Base-by-base conservation (phyloP, 2,329 filamentous ascomycete genomes). In the Ascochyta viciae-villosae region DNA sequence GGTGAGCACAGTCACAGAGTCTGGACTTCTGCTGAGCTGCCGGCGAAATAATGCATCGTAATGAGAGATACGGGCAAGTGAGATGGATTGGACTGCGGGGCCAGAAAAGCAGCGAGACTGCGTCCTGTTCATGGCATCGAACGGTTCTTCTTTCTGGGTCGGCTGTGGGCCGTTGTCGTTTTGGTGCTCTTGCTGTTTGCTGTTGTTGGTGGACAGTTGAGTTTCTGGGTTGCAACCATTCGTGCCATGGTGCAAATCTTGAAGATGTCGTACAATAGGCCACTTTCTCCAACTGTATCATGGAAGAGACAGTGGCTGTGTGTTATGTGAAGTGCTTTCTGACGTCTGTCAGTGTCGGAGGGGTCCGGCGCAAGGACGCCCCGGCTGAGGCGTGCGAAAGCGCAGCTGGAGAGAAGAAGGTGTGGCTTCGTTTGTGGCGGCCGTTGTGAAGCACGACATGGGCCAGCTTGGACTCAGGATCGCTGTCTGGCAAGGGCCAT, bases 341-440 rank as follows among this genome's bases (percentile, higher is more conserved):
- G 44, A 46, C 53, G 37, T 56, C 29, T 57, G 54, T 45, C 38
- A 41, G 39, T 49, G 40, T 52, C 48, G 44, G 33, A 48, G 34
- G 35, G 44, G 27, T 48, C 43, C 43, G 34, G 39, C 38, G 38
- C 27, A 23, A 34, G 54, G 47, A 44, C 24, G 43, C 19, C 19
- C 19, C 19, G 19, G 19, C 19, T 19, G 48, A 43, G 54, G 47
- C 47, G 45, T 24, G 38, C 44, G 13, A 48, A 34, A 31, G 42
- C 15, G 41, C 37, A 48, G 54, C 44, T 47, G 43, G 49, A 35
- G 44, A 52, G 34, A 57, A 57, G 54, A 19, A 19, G 44, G 40
- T 52, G 49, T 48, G 49, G 48, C 49, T 49, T 34, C 54, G 54
- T 48, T 49, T 48, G 44, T 57, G 49, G 54, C 54, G 54, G 49